phyloP scores from a whole-genome alignment of 768 basidiomycete genomes.

The Amanita subjunquillea region DNA sequence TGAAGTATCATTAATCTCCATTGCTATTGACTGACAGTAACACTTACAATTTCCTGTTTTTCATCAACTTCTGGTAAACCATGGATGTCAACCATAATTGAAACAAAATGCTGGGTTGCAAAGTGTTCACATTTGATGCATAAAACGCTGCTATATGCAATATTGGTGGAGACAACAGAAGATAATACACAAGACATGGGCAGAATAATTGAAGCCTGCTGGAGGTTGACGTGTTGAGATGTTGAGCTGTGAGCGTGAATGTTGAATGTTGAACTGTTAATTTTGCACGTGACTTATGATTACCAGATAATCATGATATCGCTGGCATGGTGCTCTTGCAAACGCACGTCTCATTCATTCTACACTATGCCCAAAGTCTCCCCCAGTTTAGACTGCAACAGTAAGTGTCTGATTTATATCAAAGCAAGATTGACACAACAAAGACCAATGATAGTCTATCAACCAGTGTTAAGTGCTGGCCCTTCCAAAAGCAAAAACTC shows the following conservation, averaged over 20 bases:
- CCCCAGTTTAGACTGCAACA: background rate
- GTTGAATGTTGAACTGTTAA: background rate
- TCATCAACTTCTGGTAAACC: background rate
- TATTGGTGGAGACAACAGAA: background rate
- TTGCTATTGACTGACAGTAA: background rate
- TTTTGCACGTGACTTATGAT: conserved; percentile 1
- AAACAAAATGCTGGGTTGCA: background rate
- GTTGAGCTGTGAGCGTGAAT: background rate
- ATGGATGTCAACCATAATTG: background rate
- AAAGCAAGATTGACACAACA: background rate
- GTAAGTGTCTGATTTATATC: background rate
- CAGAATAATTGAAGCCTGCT: background rate
- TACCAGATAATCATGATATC: background rate
- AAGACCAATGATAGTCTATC: background rate
- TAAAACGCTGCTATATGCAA: background rate
- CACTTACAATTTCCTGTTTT: background rate
- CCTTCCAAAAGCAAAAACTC: background rate
- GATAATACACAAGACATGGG: conserved; percentile 1
- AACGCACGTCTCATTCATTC: background rate
- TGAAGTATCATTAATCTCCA: background rate
- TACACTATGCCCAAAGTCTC: conserved; percentile 1
- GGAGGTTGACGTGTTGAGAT: background rate
- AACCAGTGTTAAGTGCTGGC: background rate
- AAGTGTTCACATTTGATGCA: background rate
- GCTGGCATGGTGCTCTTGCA: background rate